These are phyloP conservation scores for Mycena maculata DNA, from an alignment of 768 basidiomycete species.

Conservation along the genomic window DNA sequence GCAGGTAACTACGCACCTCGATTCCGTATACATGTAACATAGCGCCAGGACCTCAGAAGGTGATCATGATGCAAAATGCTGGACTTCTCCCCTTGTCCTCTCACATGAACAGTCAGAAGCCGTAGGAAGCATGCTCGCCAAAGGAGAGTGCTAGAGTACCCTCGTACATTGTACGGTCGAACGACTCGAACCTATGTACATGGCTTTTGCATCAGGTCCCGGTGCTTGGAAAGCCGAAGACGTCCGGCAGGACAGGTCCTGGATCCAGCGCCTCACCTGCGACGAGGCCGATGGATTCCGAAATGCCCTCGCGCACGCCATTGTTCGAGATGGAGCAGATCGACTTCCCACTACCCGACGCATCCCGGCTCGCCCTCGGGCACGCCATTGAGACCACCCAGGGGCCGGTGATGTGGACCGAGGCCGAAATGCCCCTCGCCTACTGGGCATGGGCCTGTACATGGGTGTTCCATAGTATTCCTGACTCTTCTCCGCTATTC, in stretches of 20 bases:
- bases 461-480: too few species aligned
- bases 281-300: constrained; percentile 20
- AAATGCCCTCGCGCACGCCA: constrained; percentile 12
- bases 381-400: constrained; percentile 15
- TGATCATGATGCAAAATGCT: too few species aligned
- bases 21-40: too few species aligned
- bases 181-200: too few species aligned
- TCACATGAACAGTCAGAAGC: too few species aligned
- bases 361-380: constrained; percentile 15
- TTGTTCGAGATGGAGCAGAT: constrained; percentile 18
- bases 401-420: constrained; percentile 19
- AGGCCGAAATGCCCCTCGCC: constrained; percentile 14
- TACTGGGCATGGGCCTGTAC: constrained; percentile 21
- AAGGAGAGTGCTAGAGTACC: too few species aligned
- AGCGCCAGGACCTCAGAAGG: too few species aligned
- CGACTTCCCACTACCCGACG: constrained; percentile 13
- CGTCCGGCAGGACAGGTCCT: constrained; percentile 9
- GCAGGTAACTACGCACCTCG: too few species aligned
- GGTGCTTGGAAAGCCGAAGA: constrained; percentile 15
- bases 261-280: constrained; percentile 11
- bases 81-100: too few species aligned
- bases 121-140: too few species aligned
- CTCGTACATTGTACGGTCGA: too few species aligned
- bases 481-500: too few species aligned
- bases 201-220: background rate